A percentile compares a stretch with the other conserved stretches of the same genome.
These are phyloP conservation scores for sunflower (Helianthus annuus) DNA, from an alignment of 129 eudicot species.

Conservation along the genomic window HanXRQr2.0-SUNRISE NC_035442.2:172029369-172029868, in stretches of 20 bases:
- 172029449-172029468: conserved; percentile 82
- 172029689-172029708: conserved; percentile 83
- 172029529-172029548: conserved; percentile 30
- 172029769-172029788: conserved; percentile 62
- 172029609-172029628: neutral
- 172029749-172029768: conserved; percentile 63
- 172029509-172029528: conserved; percentile 94
- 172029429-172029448: conserved; percentile 68
- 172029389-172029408: conserved; percentile 77
- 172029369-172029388: conserved; percentile 66
- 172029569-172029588: neutral
- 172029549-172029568: neutral
- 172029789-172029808: conserved; percentile 55
- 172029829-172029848: conserved; percentile 73
- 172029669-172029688: conserved; percentile 83
- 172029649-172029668: conserved; percentile 64
- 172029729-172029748: conserved; percentile 67
- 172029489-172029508: conserved; percentile 85
- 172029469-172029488: conserved; percentile 96
- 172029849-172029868: conserved; percentile 68
- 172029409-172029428: conserved; percentile 84
- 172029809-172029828: conserved; percentile 67
- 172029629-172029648: conserved; percentile 59
- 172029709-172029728: conserved; percentile 79
- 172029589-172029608: too few relatives aligned